Conservation (phyloP, 441 rosid species). For the Pelargonium exstipulatum region DNA sequence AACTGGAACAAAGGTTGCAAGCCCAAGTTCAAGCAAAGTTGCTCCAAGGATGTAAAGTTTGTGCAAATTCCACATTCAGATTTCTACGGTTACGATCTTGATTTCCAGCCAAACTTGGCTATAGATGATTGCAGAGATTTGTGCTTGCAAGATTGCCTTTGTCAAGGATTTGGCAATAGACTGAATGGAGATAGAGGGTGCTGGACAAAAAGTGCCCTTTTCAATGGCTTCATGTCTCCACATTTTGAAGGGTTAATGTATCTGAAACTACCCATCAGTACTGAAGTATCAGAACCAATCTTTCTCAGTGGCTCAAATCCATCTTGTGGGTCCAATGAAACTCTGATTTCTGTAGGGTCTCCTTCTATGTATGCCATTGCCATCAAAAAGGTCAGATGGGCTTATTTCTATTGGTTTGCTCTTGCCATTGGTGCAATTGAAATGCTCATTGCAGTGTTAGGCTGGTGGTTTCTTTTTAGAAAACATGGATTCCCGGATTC, state of each 20-base stretch:
- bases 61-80: conserved; percentile 29
- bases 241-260: conserved; percentile 26
- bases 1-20: conserved; percentile 43
- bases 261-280: conserved; percentile 29
- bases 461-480: conserved; percentile 31
- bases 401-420: conserved; percentile 36
- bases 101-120: conserved; percentile 26
- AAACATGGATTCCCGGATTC: conserved; percentile 15
- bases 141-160: conserved; percentile 33
- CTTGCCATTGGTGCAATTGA: conserved; percentile 34
- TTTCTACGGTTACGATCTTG: conserved; percentile 34
- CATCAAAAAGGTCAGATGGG: conserved; percentile 27
- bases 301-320: conserved; percentile 14
- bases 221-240: conserved; percentile 30
- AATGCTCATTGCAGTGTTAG: conserved; percentile 19
- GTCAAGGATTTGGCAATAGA: conserved; percentile 34
- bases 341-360: background rate
- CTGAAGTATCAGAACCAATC: background rate
- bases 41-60: conserved; percentile 17
- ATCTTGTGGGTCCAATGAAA: background rate
- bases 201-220: conserved; percentile 27
- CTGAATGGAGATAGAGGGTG: conserved; percentile 22
- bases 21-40: conserved; percentile 21
- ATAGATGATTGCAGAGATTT: conserved; percentile 26
- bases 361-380: conserved; percentile 21